Conservation (phyloP, 768 basidiomycete genomes). For the Termitomyces heimii region DNA sequence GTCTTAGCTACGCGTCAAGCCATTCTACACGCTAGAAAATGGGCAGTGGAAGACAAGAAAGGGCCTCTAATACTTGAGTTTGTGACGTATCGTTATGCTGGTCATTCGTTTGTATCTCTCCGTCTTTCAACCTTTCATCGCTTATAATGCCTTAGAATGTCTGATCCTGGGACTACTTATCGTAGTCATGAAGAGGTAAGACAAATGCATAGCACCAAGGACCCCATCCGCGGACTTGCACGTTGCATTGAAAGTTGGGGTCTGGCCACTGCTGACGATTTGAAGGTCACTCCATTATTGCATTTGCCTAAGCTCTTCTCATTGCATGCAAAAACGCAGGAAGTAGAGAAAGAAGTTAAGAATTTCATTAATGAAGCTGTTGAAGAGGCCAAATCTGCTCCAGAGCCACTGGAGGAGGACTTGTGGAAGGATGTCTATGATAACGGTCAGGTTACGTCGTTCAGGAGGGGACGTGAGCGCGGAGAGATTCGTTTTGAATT, state of each 20-base stretch:
- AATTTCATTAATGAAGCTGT: not conserved
- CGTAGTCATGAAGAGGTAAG: not conserved
- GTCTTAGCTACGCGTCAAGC: slow-evolving; percentile 88
- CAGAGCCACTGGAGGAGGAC: not conserved
- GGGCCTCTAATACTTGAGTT: not conserved
- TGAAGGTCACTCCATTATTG: not conserved
- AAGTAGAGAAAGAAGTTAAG: not conserved
- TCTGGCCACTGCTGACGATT: not conserved
- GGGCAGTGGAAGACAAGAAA: slow-evolving; percentile 31
- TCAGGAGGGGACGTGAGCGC: not conserved
- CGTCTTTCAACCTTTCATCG: not conserved
- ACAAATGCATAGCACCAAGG: not conserved
- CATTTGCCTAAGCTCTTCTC: not conserved
- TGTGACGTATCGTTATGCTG: not conserved
- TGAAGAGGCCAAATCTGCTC: not conserved
- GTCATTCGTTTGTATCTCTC: not conserved
- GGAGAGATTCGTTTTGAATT: not conserved
- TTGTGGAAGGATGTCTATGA: not conserved
- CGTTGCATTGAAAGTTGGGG: not conserved
- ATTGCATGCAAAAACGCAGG: not conserved
- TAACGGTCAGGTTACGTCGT: not conserved
- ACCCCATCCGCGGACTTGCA: not conserved
- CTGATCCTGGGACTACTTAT: not conserved
- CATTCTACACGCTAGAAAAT: slow-evolving; percentile 80
- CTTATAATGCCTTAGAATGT: not conserved